Evolutionary conservation across 75 land plant species (phyloP).

Genomic region (Isoetes taiwanensis): DNA sequence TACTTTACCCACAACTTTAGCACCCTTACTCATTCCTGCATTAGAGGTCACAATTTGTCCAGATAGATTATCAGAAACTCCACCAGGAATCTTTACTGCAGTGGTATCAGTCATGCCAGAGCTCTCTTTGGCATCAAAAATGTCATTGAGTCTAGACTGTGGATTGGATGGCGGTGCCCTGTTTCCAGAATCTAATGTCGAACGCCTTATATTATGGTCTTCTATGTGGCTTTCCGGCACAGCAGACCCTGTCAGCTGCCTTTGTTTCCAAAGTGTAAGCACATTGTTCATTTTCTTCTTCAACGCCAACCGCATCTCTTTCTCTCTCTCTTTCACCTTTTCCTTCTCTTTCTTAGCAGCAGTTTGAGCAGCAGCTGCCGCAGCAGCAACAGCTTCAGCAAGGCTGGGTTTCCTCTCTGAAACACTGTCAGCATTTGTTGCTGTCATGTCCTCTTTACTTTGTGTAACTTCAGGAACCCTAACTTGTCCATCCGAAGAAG

Average conservation of each 20-base stretch:
- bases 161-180: no score
- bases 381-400: conserved; percentile 89
- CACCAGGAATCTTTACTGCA: no score
- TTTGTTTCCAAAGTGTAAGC: conserved; percentile 84
- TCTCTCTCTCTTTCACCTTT: conserved; percentile 38
- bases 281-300: conserved; percentile 92
- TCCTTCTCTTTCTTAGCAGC: conserved; percentile 92
- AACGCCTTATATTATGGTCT: no score
- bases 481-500: not conserved
- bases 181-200: no score
- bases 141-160: no score
- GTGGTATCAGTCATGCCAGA: no score
- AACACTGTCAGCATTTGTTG: not conserved
- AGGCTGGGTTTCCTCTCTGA: conserved; percentile 50
- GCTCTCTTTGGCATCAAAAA: no score
- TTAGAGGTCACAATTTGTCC: not conserved
- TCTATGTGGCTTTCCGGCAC: no score
- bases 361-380: conserved; percentile 64
- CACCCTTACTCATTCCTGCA: conserved; percentile 4
- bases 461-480: not conserved
- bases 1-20: conserved; percentile 6
- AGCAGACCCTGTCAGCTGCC: no score
- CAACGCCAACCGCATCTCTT: conserved; percentile 65
- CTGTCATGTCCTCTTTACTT: not conserved
- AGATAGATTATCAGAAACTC: no score